Percentiles rank a stretch among this genome's conserved stretches.
These are phyloP conservation scores for Claviceps monticola DNA, from an alignment of 2,329 filamentous ascomycete genomes.

Conservation along the genomic window DNA sequence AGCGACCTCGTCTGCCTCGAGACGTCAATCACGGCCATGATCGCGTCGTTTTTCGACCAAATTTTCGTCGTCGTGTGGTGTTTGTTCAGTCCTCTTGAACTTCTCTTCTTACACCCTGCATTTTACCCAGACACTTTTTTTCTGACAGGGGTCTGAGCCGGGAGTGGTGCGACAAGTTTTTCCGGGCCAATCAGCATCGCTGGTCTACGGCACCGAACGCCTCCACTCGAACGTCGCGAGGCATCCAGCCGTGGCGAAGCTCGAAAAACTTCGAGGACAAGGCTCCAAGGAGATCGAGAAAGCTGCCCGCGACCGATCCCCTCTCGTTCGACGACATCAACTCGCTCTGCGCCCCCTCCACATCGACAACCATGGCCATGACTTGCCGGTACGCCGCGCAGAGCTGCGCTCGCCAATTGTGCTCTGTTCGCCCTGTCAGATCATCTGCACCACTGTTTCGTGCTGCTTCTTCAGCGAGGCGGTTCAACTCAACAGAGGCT, in stretches of 20 bases:
- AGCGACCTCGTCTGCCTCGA: constrained; percentile 40
- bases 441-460: constrained; percentile 33
- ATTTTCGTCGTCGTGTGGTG: constrained; percentile 14
- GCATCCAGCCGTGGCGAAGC: constrained; percentile 11
- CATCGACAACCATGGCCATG: constrained; percentile 40
- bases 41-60: constrained; percentile 17
- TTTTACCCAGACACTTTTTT: constrained; percentile 14
- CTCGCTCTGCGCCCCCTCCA: constrained; percentile 11
- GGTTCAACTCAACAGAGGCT: constrained; percentile 81
- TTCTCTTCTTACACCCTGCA: background rate
- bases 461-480: constrained; percentile 40
- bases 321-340: constrained; percentile 1
- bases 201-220: background rate
- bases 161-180: constrained; percentile 20
- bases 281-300: constrained; percentile 11
- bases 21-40: constrained; percentile 43
- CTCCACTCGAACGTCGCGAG: background rate
- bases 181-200: constrained; percentile 23
- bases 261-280: constrained; percentile 28
- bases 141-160: constrained; percentile 16
- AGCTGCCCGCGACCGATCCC: constrained; percentile 9
- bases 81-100: constrained; percentile 4
- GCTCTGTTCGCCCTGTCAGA: constrained; percentile 32
- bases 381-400: constrained; percentile 50
- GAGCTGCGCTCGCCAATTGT: constrained; percentile 50